These are phyloP conservation scores for Tolypocladium tundrense DNA, from an alignment of 2,329 filamentous ascomycete genomes.

Conservation along the genomic window DNA sequence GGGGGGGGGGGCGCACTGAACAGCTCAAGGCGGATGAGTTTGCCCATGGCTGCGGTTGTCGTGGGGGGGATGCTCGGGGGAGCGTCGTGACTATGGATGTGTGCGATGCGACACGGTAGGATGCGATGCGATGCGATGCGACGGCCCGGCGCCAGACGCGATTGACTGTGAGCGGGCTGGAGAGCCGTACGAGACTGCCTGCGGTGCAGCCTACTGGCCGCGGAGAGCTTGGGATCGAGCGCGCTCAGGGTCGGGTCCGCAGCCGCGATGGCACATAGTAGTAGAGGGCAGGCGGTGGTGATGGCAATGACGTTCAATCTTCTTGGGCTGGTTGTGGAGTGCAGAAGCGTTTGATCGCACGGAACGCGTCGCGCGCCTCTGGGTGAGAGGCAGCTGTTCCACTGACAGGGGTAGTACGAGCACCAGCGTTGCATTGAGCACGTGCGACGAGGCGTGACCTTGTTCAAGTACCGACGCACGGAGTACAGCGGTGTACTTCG, in stretches of 20 bases:
- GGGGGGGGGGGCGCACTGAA: constrained; percentile 54
- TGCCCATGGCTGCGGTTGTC: constrained; percentile 62
- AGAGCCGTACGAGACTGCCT: not conserved
- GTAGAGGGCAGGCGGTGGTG: not conserved
- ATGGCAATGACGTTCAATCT: not conserved
- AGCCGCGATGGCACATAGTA: not conserved
- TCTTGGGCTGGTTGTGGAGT: not conserved
- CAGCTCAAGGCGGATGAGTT: constrained; percentile 87
- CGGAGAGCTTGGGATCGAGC: not conserved
- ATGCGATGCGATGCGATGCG: not conserved
- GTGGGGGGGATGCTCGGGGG: not conserved
- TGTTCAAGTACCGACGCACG: too few relatives aligned
- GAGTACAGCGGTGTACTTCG: not conserved
- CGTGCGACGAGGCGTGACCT: not conserved
- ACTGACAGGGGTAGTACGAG: not conserved
- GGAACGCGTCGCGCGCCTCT: constrained; percentile 1
- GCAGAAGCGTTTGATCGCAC: not conserved
- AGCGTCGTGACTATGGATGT: not conserved
- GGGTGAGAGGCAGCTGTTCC: not conserved
- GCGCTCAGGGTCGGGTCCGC: not conserved
- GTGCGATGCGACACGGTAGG: too few relatives aligned
- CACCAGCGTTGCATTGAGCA: not conserved
- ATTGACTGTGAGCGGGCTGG: not conserved
- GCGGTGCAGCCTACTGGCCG: not conserved
- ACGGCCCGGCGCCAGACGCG: not conserved